Evolutionary conservation across 495 filamentous ascomycete species (phyloP).

Genomic region (Penicillium cataractarum): DNA sequence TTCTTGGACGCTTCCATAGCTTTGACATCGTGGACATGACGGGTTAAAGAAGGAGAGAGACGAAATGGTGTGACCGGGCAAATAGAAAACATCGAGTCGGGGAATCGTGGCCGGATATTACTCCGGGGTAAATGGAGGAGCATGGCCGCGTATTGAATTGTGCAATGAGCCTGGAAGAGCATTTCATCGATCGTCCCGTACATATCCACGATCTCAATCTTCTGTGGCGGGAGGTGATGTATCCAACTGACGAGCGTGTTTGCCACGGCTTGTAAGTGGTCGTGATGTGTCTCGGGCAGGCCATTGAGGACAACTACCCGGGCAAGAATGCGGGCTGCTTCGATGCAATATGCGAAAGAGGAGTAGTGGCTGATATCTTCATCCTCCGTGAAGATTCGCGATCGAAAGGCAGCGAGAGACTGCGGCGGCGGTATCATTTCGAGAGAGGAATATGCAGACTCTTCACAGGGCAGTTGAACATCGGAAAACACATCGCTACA

Average conservation of each 20-base stretch:
- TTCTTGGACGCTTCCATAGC: constrained; percentile 3
- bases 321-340: constrained; percentile 1
- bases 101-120: constrained; percentile 3
- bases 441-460: neutral
- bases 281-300: constrained; percentile 2
- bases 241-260: constrained; percentile 5
- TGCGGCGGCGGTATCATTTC: neutral
- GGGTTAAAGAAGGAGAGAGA: constrained; percentile 2
- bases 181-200: constrained; percentile 4
- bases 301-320: constrained; percentile 1
- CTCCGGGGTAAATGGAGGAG: constrained; percentile 3
- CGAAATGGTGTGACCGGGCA: neutral
- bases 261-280: constrained; percentile 5
- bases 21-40: constrained; percentile 3
- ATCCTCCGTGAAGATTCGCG: neutral
- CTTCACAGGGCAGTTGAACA: constrained; percentile 1
- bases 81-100: constrained; percentile 7
- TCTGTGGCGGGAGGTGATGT: neutral
- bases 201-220: constrained; percentile 7
- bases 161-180: constrained; percentile 2
- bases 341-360: constrained; percentile 5
- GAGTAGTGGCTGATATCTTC: neutral
- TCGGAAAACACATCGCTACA: neutral
- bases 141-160: constrained; percentile 5
- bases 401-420: neutral